Conservation (phyloP, 2,329 filamentous ascomycete species). For the Berkeleyomyces rouxiae region DNA sequence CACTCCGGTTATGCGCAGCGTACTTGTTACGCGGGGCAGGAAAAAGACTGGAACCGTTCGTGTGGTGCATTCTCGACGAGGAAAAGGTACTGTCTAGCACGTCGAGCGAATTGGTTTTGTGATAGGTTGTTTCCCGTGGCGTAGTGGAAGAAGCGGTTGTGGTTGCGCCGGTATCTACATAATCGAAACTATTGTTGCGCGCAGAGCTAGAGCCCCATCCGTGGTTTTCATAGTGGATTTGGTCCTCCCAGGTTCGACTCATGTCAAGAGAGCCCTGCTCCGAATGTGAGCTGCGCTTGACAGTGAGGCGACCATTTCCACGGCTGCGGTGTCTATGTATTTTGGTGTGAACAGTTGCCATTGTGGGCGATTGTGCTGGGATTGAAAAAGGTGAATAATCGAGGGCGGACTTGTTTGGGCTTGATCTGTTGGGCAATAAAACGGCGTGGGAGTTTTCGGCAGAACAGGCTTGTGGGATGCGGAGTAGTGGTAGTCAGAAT, state of each 20-base stretch:
- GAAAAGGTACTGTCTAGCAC: constrained; percentile 4
- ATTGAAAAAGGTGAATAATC: constrained; percentile 14
- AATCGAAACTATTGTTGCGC: constrained; percentile 31
- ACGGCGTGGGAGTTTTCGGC: neutral
- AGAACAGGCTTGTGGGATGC: neutral
- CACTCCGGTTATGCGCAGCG: constrained; percentile 39
- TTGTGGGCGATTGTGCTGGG: constrained; percentile 15
- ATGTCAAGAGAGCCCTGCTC: constrained; percentile 48
- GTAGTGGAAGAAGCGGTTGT: constrained; percentile 12
- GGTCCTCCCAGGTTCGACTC: constrained; percentile 42
- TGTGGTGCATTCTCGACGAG: constrained; percentile 4
- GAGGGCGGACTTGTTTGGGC: neutral
- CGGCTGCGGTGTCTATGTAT: constrained; percentile 15
- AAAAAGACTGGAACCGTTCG: constrained; percentile 5
- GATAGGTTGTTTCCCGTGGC: constrained; percentile 7
- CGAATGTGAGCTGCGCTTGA: constrained; percentile 39
- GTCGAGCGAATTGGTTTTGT: neutral
- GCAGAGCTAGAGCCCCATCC: constrained; percentile 19
- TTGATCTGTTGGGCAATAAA: neutral
- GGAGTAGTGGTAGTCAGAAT: neutral
- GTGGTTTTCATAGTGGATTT: constrained; percentile 25
- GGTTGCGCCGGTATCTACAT: constrained; percentile 23
- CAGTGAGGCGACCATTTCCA: constrained; percentile 22
- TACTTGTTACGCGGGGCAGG: constrained; percentile 20
- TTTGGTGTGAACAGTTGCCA: constrained; percentile 16